Percentiles rank a stretch among this genome's conserved stretches.
Evolutionary conservation across 495 filamentous ascomycete genomes (phyloP).

Genomic region (Tuber borchii): DNA sequence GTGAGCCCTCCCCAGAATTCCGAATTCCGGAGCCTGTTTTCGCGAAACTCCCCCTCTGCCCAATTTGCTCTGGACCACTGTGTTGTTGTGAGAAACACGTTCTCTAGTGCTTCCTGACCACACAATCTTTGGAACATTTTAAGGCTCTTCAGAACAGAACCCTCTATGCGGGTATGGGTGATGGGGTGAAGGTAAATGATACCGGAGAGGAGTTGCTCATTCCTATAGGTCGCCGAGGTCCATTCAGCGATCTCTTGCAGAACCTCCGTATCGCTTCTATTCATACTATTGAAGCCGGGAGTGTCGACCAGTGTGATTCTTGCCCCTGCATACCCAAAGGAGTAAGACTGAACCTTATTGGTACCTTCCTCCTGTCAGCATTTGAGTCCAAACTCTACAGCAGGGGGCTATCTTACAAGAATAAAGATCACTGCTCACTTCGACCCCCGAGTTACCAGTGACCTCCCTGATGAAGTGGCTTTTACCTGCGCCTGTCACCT

Average conservation of each 20-base stretch:
- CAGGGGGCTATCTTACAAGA: neutral
- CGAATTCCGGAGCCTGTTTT: slow-evolving; percentile 42
- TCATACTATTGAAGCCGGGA: slow-evolving; percentile 51
- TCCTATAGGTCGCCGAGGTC: slow-evolving; percentile 37
- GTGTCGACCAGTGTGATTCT: slow-evolving; percentile 51
- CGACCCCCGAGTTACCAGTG: no score
- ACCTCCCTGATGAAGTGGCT: no score
- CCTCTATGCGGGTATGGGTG: slow-evolving; percentile 43
- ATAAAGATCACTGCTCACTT: slow-evolving; percentile 13
- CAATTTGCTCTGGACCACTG: slow-evolving; percentile 44
- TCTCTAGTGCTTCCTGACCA: slow-evolving; percentile 42
- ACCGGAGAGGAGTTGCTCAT: slow-evolving; percentile 37
- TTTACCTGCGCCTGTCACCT: no score
- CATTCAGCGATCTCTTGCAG: slow-evolving; percentile 43
- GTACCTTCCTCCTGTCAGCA: slow-evolving; percentile 24
- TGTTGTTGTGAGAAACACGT: slow-evolving; percentile 47
- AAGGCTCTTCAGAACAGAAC: slow-evolving; percentile 45
- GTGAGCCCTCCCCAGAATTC: slow-evolving; percentile 47
- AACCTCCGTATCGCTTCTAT: slow-evolving; percentile 44
- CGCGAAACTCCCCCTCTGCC: slow-evolving; percentile 30
- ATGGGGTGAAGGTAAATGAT: slow-evolving; percentile 50
- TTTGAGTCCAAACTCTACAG: slow-evolving; percentile 11
- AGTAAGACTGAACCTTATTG: slow-evolving; percentile 13
- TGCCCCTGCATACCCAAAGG: slow-evolving; percentile 12
- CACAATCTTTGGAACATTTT: slow-evolving; percentile 47